phyloP scores from a whole-genome alignment of 148 eudicot genomes.

The Amaranthus hypochondriacus region DNA sequence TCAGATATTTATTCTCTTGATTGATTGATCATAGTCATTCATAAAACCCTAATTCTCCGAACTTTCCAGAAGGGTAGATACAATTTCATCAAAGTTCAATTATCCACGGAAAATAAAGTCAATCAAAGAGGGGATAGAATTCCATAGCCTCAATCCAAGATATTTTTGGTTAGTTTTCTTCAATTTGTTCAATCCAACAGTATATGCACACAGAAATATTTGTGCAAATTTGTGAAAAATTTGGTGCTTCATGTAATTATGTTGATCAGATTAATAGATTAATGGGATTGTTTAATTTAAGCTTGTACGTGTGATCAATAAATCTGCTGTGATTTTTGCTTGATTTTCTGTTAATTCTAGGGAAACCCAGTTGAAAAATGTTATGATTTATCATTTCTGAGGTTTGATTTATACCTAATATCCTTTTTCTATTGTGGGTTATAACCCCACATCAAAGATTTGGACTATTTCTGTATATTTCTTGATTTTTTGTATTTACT shows the following conservation, averaged over 20 bases:
- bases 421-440: neutral
- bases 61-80: neutral
- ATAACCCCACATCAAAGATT: constrained; percentile 10
- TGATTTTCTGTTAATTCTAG: neutral
- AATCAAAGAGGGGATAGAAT: neutral
- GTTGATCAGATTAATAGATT: neutral
- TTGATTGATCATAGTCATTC: neutral
- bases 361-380: constrained; percentile 8
- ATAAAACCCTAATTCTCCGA: constrained; percentile 7
- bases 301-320: neutral
- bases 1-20: no score
- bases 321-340: neutral
- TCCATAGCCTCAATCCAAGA: neutral
- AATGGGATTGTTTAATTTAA: constrained; percentile 1
- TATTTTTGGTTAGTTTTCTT: constrained; percentile 10
- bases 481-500: neutral
- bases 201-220: no score
- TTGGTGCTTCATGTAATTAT: constrained; percentile 7
- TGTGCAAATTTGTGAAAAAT: neutral
- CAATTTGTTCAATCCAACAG: neutral
- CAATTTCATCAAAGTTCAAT: neutral
- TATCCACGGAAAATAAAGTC: neutral
- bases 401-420: constrained; percentile 7
- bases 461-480: constrained; percentile 3
- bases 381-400: constrained; percentile 6